These are phyloP conservation scores for Escallonia rubra DNA, from an alignment of 129 eudicot genomes.

Conservation along the genomic window DNA sequence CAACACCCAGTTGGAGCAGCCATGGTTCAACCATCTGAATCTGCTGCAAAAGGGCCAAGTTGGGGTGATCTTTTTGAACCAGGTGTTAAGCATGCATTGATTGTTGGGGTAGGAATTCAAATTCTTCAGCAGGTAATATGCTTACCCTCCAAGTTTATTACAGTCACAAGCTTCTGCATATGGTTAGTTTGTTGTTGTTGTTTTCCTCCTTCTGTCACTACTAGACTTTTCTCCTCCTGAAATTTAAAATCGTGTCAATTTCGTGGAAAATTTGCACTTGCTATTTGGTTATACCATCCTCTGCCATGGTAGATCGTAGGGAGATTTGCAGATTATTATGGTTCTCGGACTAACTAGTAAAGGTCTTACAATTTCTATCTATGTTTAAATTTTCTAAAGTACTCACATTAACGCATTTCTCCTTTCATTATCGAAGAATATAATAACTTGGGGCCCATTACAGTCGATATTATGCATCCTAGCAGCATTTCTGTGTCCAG, in stretches of 20 bases:
- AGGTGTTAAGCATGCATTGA: slow-evolving; percentile 79
- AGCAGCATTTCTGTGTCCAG: too few species aligned
- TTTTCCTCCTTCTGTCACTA: too few species aligned
- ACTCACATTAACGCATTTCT: too few species aligned
- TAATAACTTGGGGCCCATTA: too few species aligned
- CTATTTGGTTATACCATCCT: too few species aligned
- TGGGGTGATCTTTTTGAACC: slow-evolving; percentile 84
- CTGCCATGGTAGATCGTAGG: too few species aligned
- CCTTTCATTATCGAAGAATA: too few species aligned
- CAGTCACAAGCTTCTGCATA: neutral
- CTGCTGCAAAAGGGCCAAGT: slow-evolving; percentile 37
- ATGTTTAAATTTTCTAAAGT: too few species aligned
- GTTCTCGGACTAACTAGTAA: too few species aligned
- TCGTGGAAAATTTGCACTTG: neutral
- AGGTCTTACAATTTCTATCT: too few species aligned
- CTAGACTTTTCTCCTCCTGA: neutral
- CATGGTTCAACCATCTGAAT: slow-evolving; percentile 32
- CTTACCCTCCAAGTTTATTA: neutral
- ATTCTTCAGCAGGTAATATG: slow-evolving; percentile 87
- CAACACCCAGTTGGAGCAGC: slow-evolving; percentile 41
- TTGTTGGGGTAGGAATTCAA: slow-evolving; percentile 89
- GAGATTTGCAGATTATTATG: too few species aligned
- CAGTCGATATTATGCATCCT: too few species aligned
- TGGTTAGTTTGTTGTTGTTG: neutral
- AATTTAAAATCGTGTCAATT: neutral